Base-by-base conservation (phyloP, 768 basidiomycete species). In the Pleurotus djamor region DNA sequence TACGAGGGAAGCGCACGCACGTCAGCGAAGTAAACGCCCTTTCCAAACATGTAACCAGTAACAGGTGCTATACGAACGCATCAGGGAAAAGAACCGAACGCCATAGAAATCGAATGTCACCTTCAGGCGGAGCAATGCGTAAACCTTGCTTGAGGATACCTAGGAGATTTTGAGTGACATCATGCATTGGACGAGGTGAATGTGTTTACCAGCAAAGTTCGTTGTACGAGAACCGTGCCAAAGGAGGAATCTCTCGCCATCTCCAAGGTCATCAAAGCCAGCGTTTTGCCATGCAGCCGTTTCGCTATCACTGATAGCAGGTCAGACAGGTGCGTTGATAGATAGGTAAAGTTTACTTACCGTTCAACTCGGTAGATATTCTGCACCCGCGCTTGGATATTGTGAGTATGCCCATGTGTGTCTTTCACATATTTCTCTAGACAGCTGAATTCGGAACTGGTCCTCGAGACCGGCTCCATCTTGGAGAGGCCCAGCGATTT, bases 201-300 rank as follows among this genome's bases (percentile, higher is more conserved):
- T 52, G 57, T 3, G 38, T 63, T 59, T 69, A 76, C 83, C 83
- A 47, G 83, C 84, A 67, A 86, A 87, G 65, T 87, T 86, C 32
- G 85, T 86, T 4, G 82, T 79, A 33, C 85, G 69, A 34, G 83
- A 85, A 8, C 85, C 85, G 61, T 87, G 85, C 85, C 85, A 87
- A 44, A 87, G 70, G 41, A 87, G 71, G 59, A 85, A 68, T 9
- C 84, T 74, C 37, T 86, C 80, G 37, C 84, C 84, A 41, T 77
- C 72, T 2, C 57, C 65, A 13, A 83, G 69, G 13, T 73, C 66
- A 55, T 77, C 72, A 54, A 72, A 80, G 9, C 82, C 82, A 33
- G 71, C 76, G n/a, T 74, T 68, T n/a, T 68, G 71, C 76, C 79
- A 87, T 7, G 73, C 71, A 16, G 63, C 67, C 8, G 68, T 70